Evolutionary conservation across 106 monocot species (phyloP), one percentile per base, ranked within the genome.

Genomic region (Alisma plantagoaquatica): DNA sequence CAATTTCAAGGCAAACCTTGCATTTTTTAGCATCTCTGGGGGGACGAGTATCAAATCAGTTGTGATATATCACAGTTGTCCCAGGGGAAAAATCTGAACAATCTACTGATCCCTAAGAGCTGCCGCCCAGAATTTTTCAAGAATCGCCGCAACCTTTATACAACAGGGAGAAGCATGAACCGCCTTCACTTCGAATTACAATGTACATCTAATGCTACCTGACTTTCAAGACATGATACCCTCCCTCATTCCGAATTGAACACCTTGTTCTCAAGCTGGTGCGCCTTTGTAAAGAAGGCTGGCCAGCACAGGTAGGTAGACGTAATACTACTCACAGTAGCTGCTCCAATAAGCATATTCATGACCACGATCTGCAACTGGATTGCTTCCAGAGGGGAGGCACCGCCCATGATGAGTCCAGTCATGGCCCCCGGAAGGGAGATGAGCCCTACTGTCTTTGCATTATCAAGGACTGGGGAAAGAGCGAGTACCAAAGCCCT

Each of bases 281-380:
- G 79, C 1, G 82, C 82, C 29, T 77, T 82, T 44, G 86, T 93
- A 72, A 93, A 83, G 65, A 93, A 93, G 17, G 79, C 46, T 23
- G 92, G 92, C 87, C 92, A 83, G 29, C 87, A 93, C 2, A 93
- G 42, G 66, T 87, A 93, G 24, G 87, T 77, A 0, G 79, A 82
- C 31, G 72, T n/a, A 46, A 93, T 77, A 73, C 87, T 72, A 56
- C 92, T 93, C 35, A 93, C 66, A 10, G 87, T 93, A 0, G 83
- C 76, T 0, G 92, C 87, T 0, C 92, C 83, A 2, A 93, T 71
- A 22, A 93, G 66, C 87, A 93, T 87, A 65, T 93, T 86, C 83
- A 87, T 93, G 33, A 93, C 92, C 0, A 93, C 87, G 3, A 93
- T 93, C 60, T 93, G 92, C 43, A 93, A 59, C 69, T 87, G 92